Evolutionary conservation across 768 basidiomycete species (phyloP).

Genomic region (Mycena olivaceomarginata): DNA sequence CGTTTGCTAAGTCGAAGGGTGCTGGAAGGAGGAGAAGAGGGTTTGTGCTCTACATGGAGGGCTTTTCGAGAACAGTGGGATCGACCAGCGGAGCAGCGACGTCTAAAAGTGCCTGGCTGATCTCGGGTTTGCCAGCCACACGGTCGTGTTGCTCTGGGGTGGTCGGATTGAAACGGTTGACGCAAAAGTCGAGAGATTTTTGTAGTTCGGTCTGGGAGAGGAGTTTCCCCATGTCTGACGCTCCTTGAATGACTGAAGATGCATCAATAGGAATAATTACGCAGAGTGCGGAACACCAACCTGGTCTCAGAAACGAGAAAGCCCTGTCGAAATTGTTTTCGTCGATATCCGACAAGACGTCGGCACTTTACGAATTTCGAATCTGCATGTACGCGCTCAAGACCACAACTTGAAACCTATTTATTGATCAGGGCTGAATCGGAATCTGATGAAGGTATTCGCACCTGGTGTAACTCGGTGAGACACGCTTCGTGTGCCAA

Average conservation of each 20-base stretch:
- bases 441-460: neutral
- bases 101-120: conserved; percentile 69
- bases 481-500: conserved; percentile 75
- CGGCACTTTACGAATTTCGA: conserved; percentile 68
- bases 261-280: conserved; percentile 11
- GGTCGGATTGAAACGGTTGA: conserved; percentile 82
- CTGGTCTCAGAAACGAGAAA: conserved; percentile 77
- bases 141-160: conserved; percentile 76
- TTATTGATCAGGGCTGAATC: conserved; percentile 5
- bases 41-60: conserved; percentile 49
- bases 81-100: conserved; percentile 69
- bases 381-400: conserved; percentile 87
- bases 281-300: conserved; percentile 56
- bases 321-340: conserved; percentile 84
- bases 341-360: conserved; percentile 77
- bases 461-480: conserved; percentile 76
- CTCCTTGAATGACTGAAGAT: conserved; percentile 84
- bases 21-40: conserved; percentile 22
- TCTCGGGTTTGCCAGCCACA: conserved; percentile 50
- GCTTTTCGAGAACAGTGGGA: conserved; percentile 63
- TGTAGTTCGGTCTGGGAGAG: conserved; percentile 86
- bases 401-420: conserved; percentile 80
- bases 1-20: conserved; percentile 41
- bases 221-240: conserved; percentile 83
- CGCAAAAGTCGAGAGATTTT: conserved; percentile 86